Conservation (phyloP, 352 stramenopile genomes). For the Aphanomyces invadans region DNA sequence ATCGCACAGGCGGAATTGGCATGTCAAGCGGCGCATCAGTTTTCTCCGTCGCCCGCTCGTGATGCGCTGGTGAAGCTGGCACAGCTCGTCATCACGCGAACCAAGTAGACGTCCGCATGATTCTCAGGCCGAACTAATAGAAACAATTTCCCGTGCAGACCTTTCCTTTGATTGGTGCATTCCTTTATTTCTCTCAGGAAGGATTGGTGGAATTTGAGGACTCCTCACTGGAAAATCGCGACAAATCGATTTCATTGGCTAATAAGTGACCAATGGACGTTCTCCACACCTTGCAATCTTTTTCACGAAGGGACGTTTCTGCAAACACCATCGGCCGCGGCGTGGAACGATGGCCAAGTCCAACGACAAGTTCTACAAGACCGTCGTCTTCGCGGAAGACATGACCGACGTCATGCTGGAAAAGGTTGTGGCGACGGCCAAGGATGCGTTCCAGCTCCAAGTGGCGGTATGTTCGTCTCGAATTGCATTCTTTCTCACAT, state of each 20-base stretch:
- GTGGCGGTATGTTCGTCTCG: conserved; percentile 41
- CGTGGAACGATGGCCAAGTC: conserved; percentile 45
- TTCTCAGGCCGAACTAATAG: not conserved
- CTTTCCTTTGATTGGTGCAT: not conserved
- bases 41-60: conserved; percentile 68
- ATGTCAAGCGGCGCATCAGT: conserved; percentile 86
- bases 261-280: not conserved
- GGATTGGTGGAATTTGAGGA: no score
- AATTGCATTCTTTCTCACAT: not conserved
- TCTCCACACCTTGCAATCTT: not conserved
- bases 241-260: conserved; percentile 6
- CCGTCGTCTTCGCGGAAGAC: conserved; percentile 90
- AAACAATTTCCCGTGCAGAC: not conserved
- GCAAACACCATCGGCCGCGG: not conserved
- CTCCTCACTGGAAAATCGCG: not conserved
- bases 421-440: conserved; percentile 80
- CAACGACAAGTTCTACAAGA: conserved; percentile 86
- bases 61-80: conserved; percentile 83
- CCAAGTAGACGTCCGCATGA: conserved; percentile 47
- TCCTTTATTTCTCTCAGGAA: no score
- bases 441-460: conserved; percentile 88
- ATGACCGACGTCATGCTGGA: conserved; percentile 93
- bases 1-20: conserved; percentile 94
- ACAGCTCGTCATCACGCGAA: conserved; percentile 80
- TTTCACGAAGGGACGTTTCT: not conserved